Percentiles rank a stretch among this genome's conserved stretches.
phyloP scores from a whole-genome alignment of 306 rosid genomes.

The Abrus precatorius region DNA sequence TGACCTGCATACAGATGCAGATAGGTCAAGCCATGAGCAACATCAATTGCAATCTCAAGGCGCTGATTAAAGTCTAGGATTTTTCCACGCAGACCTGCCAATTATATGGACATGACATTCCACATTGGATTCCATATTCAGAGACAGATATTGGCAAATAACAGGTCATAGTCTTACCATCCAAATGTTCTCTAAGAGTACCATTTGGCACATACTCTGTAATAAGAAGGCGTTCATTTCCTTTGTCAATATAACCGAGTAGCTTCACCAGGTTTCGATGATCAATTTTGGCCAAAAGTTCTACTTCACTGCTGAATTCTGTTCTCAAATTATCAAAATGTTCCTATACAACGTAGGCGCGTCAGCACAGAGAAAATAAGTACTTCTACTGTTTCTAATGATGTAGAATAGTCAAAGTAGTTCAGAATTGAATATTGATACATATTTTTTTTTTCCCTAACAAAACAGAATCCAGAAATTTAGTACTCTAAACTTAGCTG shows the following conservation, averaged over 20 bases:
- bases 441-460: not conserved
- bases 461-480: slow-evolving; percentile 34
- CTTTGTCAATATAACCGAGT: slow-evolving; percentile 82
- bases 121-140: slow-evolving; percentile 25
- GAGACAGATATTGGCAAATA: slow-evolving; percentile 34
- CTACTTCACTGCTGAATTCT: slow-evolving; percentile 89
- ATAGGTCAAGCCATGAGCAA: slow-evolving; percentile 97
- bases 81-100: slow-evolving; percentile 80
- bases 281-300: slow-evolving; percentile 93
- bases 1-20: slow-evolving; percentile 92
- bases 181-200: slow-evolving; percentile 94
- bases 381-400: not conserved
- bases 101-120: slow-evolving; percentile 41
- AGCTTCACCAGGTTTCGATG: slow-evolving; percentile 96
- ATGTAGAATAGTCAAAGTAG: slow-evolving; percentile 32
- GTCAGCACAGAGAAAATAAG: slow-evolving; percentile 39
- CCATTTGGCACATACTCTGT: slow-evolving; percentile 93
- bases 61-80: slow-evolving; percentile 95
- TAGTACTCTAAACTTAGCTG: slow-evolving; percentile 8
- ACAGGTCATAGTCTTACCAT: slow-evolving; percentile 69
- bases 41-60: slow-evolving; percentile 93
- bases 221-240: slow-evolving; percentile 87
- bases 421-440: slow-evolving; percentile 19
- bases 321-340: slow-evolving; percentile 76
- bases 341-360: slow-evolving; percentile 65